Conservation (phyloP, 345 rosid species). For the Murraya koenigii region DNA sequence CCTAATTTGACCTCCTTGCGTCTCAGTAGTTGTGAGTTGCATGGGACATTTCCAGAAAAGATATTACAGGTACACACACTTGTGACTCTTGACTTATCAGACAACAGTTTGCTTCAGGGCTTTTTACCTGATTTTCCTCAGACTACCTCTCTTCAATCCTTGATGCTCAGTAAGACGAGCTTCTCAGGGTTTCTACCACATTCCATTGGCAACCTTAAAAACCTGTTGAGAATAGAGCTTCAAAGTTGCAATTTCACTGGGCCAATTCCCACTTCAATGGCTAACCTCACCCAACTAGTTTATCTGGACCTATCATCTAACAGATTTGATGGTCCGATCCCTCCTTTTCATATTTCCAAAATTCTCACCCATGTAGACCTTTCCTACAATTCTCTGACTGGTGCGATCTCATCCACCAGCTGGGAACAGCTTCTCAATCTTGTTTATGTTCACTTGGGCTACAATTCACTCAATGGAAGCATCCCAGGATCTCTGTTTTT, state of each 20-base stretch:
- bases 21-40: background rate
- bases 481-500: constrained; percentile 26
- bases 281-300: constrained; percentile 12
- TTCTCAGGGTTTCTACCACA: constrained; percentile 27
- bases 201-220: constrained; percentile 20
- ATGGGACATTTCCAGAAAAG: constrained; percentile 21
- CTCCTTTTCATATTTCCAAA: constrained; percentile 21
- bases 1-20: constrained; percentile 13
- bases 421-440: constrained; percentile 30
- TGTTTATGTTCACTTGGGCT: constrained; percentile 22
- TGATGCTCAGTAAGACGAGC: constrained; percentile 22
- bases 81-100: constrained; percentile 24
- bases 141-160: constrained; percentile 23
- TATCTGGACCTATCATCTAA: constrained; percentile 31
- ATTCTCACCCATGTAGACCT: constrained; percentile 25
- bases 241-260: constrained; percentile 4
- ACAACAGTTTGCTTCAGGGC: constrained; percentile 21
- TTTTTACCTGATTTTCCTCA: background rate
- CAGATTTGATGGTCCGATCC: constrained; percentile 30
- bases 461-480: constrained; percentile 33
- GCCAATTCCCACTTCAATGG: constrained; percentile 25
- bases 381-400: constrained; percentile 26
- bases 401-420: constrained; percentile 17
- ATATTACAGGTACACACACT: constrained; percentile 26
- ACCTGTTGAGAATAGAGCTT: constrained; percentile 24